phyloP scores from a whole-genome alignment of 805 yeast species.

The Yarrowia sp. region DNA sequence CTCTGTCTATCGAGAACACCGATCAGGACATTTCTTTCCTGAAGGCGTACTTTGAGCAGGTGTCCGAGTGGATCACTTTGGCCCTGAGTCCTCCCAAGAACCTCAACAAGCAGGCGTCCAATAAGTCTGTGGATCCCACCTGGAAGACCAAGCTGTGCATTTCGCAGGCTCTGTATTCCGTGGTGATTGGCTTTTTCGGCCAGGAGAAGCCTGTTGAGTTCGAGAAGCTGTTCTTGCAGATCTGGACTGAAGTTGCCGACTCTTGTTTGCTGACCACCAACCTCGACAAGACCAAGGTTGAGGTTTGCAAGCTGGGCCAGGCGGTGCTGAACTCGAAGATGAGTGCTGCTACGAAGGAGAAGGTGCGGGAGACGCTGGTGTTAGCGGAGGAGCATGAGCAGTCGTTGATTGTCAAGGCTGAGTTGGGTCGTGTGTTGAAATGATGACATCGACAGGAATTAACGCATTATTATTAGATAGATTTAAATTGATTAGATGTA shows the following conservation, averaged over 20 bases:
- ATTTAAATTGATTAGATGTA: too few relatives aligned
- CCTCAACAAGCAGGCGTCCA: slow-evolving; percentile 12
- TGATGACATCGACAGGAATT: too few relatives aligned
- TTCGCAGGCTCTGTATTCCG: slow-evolving; percentile 1
- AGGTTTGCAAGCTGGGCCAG: slow-evolving; percentile 19
- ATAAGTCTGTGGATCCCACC: slow-evolving; percentile 6
- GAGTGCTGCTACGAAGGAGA: not conserved
- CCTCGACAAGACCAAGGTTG: slow-evolving; percentile 18
- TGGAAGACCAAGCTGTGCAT: slow-evolving; percentile 17
- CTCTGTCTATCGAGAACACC: slow-evolving; percentile 4
- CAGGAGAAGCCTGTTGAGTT: not conserved
- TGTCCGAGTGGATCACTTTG: slow-evolving; percentile 1
- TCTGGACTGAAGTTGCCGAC: slow-evolving; percentile 4
- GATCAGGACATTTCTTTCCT: not conserved
- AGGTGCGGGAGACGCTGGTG: not conserved
- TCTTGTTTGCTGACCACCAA: not conserved
- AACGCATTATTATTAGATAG: too few relatives aligned
- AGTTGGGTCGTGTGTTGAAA: not conserved
- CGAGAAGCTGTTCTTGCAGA: not conserved
- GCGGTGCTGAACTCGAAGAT: slow-evolving; percentile 16
- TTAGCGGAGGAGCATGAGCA: slow-evolving; percentile 17
- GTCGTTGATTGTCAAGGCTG: slow-evolving; percentile 22
- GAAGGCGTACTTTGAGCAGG: not conserved
- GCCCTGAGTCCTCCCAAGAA: slow-evolving; percentile 10
- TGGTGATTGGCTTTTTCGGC: slow-evolving; percentile 15